Conservation (phyloP, 805 yeast species). For the Lipomyces yamanashiensis region DNA sequence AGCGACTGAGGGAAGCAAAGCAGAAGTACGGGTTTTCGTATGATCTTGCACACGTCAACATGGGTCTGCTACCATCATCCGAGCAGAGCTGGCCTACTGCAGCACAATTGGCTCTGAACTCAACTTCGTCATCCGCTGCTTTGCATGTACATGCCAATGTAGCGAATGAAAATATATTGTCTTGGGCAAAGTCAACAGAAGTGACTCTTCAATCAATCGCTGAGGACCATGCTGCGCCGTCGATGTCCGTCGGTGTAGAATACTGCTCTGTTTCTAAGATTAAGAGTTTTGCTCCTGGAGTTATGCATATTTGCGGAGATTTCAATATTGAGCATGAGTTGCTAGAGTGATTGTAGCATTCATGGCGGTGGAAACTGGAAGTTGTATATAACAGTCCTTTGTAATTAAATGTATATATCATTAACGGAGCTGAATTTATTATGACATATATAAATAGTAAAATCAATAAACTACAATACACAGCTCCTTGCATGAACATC, state of each 20-base stretch:
- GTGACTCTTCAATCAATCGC: conserved; percentile 25
- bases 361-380: background rate
- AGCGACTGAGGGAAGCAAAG: conserved; percentile 44
- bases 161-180: conserved; percentile 49
- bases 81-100: conserved; percentile 63
- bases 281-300: conserved; percentile 86
- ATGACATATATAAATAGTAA: no score
- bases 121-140: conserved; percentile 20
- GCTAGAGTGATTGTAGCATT: background rate
- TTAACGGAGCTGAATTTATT: no score
- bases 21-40: conserved; percentile 19
- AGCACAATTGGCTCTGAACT: conserved; percentile 31
- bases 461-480: no score
- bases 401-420: no score
- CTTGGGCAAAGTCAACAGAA: conserved; percentile 42
- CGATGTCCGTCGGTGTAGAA: conserved; percentile 53
- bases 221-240: conserved; percentile 34
- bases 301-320: conserved; percentile 75
- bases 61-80: conserved; percentile 80
- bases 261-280: conserved; percentile 48
- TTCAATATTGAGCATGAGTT: conserved; percentile 29
- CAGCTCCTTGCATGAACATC: no score
- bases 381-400: background rate
- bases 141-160: conserved; percentile 81
- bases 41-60: conserved; percentile 63